These are phyloP conservation scores for Gryganskiella cystojenkinii DNA, from an alignment of 192 early-diverging fungal species.

Conservation along the genomic window DNA sequence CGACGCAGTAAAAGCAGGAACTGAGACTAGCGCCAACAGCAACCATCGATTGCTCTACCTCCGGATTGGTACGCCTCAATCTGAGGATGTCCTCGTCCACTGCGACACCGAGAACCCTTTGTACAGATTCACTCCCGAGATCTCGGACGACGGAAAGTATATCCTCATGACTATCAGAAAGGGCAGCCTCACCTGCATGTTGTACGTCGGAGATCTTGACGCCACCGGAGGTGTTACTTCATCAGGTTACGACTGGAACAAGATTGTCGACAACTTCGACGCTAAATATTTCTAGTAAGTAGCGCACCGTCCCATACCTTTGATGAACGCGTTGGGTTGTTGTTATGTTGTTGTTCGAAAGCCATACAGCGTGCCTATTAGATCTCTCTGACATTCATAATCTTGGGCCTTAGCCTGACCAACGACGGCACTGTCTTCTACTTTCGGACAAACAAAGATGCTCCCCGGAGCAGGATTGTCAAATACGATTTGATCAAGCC, in stretches of 20 bases:
- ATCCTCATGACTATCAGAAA: conserved; percentile 59
- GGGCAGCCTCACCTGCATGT: conserved; percentile 56
- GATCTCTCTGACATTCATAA: background rate
- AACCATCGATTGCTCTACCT: conserved; percentile 57
- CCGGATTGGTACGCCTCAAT: conserved; percentile 67
- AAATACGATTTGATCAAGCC: conserved; percentile 69
- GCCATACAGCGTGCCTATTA: too few relatives aligned
- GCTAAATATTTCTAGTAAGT: conserved; percentile 56
- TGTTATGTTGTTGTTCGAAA: too few relatives aligned
- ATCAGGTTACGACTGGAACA: conserved; percentile 46
- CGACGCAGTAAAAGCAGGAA: conserved; percentile 21
- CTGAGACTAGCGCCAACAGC: conserved; percentile 31
- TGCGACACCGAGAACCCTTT: conserved; percentile 61
- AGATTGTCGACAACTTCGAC: conserved; percentile 65
- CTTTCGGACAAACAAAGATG: conserved; percentile 69
- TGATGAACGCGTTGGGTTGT: too few relatives aligned
- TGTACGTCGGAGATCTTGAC: conserved; percentile 56
- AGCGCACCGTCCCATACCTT: too few relatives aligned
- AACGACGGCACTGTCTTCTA: conserved; percentile 70
- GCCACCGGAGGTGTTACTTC: conserved; percentile 20
- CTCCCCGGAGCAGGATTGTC: conserved; percentile 69
- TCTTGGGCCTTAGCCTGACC: conserved; percentile 51
- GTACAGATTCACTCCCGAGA: conserved; percentile 17
- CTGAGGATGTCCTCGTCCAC: conserved; percentile 70
- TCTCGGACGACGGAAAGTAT: conserved; percentile 70